Percentiles rank a stretch among this genome's conserved stretches.
phyloP scores from a whole-genome alignment of 306 rosid species.

The Coriaria nepalensis region DNA sequence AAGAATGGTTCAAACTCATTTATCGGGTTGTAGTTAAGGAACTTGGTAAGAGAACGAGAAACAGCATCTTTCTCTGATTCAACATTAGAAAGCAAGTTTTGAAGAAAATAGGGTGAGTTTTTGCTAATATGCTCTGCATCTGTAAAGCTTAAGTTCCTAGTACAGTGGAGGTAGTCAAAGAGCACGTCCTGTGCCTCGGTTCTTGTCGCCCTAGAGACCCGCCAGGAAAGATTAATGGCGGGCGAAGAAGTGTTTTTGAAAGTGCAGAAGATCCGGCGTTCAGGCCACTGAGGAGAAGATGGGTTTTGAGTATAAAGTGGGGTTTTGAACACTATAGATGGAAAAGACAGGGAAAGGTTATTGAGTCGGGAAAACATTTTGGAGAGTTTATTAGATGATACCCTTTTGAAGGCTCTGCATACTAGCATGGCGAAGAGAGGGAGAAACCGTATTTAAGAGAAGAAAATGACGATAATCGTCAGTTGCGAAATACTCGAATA shows the following conservation, averaged over 20 bases:
- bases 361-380: conserved; percentile 27
- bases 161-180: conserved; percentile 47
- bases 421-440: conserved; percentile 23
- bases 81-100: conserved; percentile 28
- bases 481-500: too few relatives aligned
- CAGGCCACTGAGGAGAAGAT: conserved; percentile 9
- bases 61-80: conserved; percentile 24
- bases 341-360: conserved; percentile 11
- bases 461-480: too few relatives aligned
- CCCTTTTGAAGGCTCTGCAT: conserved; percentile 10
- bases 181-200: conserved; percentile 39
- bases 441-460: too few relatives aligned
- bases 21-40: conserved; percentile 49
- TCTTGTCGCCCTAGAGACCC: conserved; percentile 22
- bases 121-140: conserved; percentile 63
- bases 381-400: conserved; percentile 6
- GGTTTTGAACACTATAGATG: conserved; percentile 13
- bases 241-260: conserved; percentile 13
- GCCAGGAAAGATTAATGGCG: conserved; percentile 3
- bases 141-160: conserved; percentile 37
- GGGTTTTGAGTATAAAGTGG: conserved; percentile 23
- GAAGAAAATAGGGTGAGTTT: conserved; percentile 49
- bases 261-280: conserved; percentile 13
- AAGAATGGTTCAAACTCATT: conserved; percentile 80
- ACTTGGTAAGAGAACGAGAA: conserved; percentile 27